Evolutionary conservation across 768 basidiomycete genomes (phyloP).

Genomic region (Tephrocybe sp.): DNA sequence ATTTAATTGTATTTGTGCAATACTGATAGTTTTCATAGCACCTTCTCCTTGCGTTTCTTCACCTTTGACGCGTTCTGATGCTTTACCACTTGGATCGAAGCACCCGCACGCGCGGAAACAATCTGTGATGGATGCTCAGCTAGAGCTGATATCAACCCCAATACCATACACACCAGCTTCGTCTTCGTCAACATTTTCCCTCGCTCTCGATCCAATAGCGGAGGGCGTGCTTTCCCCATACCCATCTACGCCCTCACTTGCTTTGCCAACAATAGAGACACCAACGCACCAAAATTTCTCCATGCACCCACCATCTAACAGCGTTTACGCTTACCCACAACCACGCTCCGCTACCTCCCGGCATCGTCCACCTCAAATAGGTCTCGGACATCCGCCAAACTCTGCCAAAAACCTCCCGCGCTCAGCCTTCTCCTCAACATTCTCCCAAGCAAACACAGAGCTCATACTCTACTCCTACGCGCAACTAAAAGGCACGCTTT

Average conservation of each 20-base stretch:
- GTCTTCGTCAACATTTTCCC: constrained; percentile 47
- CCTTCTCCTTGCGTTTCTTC: constrained; percentile 40
- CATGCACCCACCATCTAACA: constrained; percentile 26
- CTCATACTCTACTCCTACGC: constrained; percentile 85
- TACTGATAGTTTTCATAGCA: neutral
- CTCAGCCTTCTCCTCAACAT: constrained; percentile 36
- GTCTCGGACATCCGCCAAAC: constrained; percentile 46
- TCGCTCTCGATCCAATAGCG: constrained; percentile 48
- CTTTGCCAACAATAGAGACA: constrained; percentile 35
- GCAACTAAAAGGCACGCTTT: constrained; percentile 69
- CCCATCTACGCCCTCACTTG: constrained; percentile 35
- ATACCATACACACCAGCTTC: constrained; percentile 37
- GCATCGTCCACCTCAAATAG: constrained; percentile 19
- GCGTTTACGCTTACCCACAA: constrained; percentile 35
- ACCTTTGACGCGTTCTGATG: constrained; percentile 48
- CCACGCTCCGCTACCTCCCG: constrained; percentile 36
- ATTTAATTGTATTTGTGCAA: neutral
- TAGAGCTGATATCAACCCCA: constrained; percentile 29
- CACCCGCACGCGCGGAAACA: constrained; percentile 82
- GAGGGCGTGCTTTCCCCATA: constrained; percentile 34
- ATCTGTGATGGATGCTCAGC: constrained; percentile 58
- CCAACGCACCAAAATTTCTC: constrained; percentile 22
- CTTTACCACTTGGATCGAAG: constrained; percentile 52
- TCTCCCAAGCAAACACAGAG: constrained; percentile 50
- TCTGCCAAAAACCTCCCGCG: constrained; percentile 20